Evolutionary conservation across 768 basidiomycete species (phyloP).

Genomic region (Agaricus blazei): DNA sequence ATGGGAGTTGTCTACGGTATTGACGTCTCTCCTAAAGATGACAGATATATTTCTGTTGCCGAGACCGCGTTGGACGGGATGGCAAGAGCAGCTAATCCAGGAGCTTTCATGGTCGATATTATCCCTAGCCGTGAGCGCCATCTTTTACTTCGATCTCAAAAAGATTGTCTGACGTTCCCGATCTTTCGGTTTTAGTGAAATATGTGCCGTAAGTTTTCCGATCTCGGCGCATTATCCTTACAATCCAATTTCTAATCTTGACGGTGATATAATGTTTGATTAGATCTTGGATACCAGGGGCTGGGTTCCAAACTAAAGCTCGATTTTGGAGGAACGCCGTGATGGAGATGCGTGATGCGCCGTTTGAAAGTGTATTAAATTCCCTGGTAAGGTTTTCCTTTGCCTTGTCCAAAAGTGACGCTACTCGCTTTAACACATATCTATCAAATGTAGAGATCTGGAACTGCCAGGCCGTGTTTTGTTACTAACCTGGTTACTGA

Average conservation of each 20-base stretch:
- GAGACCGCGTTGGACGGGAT: constrained; percentile 48
- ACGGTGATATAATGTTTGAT: background rate
- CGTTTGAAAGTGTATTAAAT: constrained; percentile 31
- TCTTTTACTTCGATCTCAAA: background rate
- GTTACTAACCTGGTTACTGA: constrained; percentile 24
- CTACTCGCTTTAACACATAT: background rate
- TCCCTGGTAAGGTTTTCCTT: constrained; percentile 28
- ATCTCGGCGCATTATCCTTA: background rate
- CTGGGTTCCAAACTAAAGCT: constrained; percentile 45
- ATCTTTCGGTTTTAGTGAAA: constrained; percentile 32
- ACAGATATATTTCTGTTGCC: constrained; percentile 45
- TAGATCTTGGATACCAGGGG: constrained; percentile 47
- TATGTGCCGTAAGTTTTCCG: constrained; percentile 34
- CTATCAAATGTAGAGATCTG: constrained; percentile 20
- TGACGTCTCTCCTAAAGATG: constrained; percentile 32
- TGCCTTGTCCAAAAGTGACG: background rate
- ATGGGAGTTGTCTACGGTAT: constrained; percentile 53
- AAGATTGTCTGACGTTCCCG: too few relatives aligned
- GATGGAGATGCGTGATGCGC: constrained; percentile 42
- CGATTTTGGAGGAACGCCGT: constrained; percentile 43
- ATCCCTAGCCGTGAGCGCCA: constrained; percentile 32
- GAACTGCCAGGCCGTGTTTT: constrained; percentile 29
- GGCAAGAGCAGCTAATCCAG: constrained; percentile 44
- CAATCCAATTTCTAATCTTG: background rate
- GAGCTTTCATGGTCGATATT: constrained; percentile 48